These are phyloP conservation scores for Anethum foeniculum DNA, from an alignment of 140 eudicot genomes.

Conservation along the genomic window DNA sequence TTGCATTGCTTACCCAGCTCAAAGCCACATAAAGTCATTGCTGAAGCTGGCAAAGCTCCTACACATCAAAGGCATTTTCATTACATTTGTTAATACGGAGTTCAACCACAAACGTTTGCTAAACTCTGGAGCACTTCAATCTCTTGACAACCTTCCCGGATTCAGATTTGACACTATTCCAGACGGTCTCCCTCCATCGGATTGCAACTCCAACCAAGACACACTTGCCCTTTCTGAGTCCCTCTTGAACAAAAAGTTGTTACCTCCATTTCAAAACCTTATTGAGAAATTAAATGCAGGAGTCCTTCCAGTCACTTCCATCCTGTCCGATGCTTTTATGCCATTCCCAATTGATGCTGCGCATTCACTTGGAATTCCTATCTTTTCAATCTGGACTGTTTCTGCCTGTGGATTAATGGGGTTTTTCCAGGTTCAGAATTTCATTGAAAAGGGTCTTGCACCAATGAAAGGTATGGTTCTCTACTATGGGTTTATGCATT, in stretches of 20 bases:
- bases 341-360: not conserved
- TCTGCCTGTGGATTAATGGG: not conserved
- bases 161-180: not conserved
- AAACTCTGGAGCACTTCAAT: not conserved
- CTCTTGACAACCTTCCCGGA: not conserved
- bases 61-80: not conserved
- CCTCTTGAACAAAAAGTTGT: not conserved
- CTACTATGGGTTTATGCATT: not conserved
- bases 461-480: not conserved
- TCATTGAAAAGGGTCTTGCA: not conserved
- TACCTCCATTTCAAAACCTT: not conserved
- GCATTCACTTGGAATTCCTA: not conserved
- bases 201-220: conserved; percentile 1
- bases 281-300: not conserved
- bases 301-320: not conserved
- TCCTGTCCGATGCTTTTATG: not conserved
- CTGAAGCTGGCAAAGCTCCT: conserved; percentile 1
- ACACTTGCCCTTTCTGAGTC: not conserved
- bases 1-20: not conserved
- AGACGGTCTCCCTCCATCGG: not conserved
- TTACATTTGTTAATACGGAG: not conserved
- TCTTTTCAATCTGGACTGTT: not conserved
- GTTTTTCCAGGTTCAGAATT: not conserved
- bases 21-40: not conserved
- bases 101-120: not conserved